Evolutionary conservation across 2,329 filamentous ascomycete species (phyloP).

Genomic region (Sarocladium brachiariae): DNA sequence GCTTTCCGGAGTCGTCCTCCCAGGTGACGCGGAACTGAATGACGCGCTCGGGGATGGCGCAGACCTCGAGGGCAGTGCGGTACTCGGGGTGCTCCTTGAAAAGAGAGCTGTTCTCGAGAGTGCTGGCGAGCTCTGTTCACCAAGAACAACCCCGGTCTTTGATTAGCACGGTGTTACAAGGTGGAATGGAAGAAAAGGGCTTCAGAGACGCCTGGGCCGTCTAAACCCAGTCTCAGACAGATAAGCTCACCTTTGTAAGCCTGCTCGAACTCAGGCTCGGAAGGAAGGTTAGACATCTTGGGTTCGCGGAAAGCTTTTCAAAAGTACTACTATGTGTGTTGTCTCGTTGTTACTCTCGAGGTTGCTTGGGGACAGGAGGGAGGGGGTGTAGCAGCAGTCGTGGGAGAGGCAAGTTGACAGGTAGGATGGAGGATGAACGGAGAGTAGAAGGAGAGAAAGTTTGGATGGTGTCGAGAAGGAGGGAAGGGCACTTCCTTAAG

Average conservation of each 20-base stretch:
- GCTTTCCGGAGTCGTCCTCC: constrained; percentile 86
- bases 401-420: background rate
- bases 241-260: constrained; percentile 83
- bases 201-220: too few species aligned
- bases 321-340: background rate
- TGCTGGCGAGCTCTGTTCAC: constrained; percentile 76
- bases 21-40: constrained; percentile 97
- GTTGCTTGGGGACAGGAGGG: background rate
- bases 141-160: background rate
- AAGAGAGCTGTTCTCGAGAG: constrained; percentile 86
- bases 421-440: background rate
- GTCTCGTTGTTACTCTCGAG: background rate
- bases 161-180: too few species aligned
- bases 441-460: background rate
- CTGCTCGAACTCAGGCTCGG: constrained; percentile 97
- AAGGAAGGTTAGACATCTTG: constrained; percentile 74
- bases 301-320: background rate
- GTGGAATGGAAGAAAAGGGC: too few species aligned
- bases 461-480: background rate
- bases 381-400: background rate
- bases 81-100: constrained; percentile 94
- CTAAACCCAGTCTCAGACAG: too few species aligned
- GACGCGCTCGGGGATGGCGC: constrained; percentile 86
- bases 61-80: constrained; percentile 80
- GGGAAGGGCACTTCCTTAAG: constrained; percentile 8